Evolutionary conservation across 2,329 filamentous ascomycete species (phyloP).

Genomic region (Aureobasidium zeae): DNA sequence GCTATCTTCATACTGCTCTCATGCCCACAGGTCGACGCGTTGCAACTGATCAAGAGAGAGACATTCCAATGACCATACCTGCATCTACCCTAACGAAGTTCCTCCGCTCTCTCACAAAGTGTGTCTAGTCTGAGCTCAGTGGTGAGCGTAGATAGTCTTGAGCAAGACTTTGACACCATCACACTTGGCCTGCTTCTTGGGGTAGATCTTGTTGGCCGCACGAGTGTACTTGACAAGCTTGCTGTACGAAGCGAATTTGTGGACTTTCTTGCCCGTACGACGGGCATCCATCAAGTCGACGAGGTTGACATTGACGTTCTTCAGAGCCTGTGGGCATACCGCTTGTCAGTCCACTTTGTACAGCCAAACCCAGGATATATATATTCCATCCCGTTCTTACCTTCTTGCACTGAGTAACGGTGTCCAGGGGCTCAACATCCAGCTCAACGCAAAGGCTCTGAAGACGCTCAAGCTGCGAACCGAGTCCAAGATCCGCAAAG

Average conservation of each 20-base stretch:
- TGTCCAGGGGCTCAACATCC: background rate
- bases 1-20: no score
- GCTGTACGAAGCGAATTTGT: constrained; percentile 1
- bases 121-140: no score
- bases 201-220: constrained; percentile 8
- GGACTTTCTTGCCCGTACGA: background rate
- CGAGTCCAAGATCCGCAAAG: background rate
- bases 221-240: constrained; percentile 11
- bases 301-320: constrained; percentile 17
- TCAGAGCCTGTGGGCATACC: constrained; percentile 16
- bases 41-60: no score
- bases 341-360: background rate
- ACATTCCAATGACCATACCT: no score
- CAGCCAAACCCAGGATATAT: no score
- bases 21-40: no score
- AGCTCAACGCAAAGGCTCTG: constrained; percentile 17
- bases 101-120: no score
- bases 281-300: constrained; percentile 17
- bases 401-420: constrained; percentile 18
- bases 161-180: constrained; percentile 16
- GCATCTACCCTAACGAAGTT: no score
- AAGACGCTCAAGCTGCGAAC: constrained; percentile 12
- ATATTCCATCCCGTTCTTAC: background rate
- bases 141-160: no score
- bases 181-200: constrained; percentile 14